These are phyloP conservation scores for Arthrobotrys iridis DNA, from an alignment of 2,329 filamentous ascomycete genomes.

Conservation along the genomic window DNA sequence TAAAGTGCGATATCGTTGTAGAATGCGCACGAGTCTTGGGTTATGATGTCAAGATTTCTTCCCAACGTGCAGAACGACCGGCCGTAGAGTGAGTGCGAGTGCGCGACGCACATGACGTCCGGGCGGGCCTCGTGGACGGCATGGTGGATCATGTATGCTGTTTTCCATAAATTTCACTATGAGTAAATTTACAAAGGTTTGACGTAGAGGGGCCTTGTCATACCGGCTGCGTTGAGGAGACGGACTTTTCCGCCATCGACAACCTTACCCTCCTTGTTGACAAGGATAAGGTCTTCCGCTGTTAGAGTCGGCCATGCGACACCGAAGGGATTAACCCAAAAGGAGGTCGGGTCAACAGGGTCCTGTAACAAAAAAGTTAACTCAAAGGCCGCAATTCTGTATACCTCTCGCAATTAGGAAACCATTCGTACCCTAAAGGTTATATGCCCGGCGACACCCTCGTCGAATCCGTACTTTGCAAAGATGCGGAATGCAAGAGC, in stretches of 20 bases:
- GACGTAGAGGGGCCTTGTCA: not conserved
- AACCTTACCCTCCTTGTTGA: slow-evolving; percentile 70
- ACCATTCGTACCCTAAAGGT: slow-evolving; percentile 41
- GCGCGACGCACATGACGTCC: slow-evolving; percentile 69
- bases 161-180: slow-evolving; percentile 56
- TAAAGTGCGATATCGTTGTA: slow-evolving; percentile 63
- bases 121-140: slow-evolving; percentile 70
- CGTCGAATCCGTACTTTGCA: slow-evolving; percentile 68
- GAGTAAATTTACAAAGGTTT: not conserved
- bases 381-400: too few relatives aligned
- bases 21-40: slow-evolving; percentile 69
- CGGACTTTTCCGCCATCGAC: slow-evolving; percentile 70
- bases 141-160: slow-evolving; percentile 71
- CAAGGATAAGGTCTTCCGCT: slow-evolving; percentile 73
- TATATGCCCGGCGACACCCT: slow-evolving; percentile 66
- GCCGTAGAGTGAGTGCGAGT: slow-evolving; percentile 70
- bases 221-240: slow-evolving; percentile 63
- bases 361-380: slow-evolving; percentile 60
- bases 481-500: slow-evolving; percentile 70
- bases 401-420: slow-evolving; percentile 68
- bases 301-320: slow-evolving; percentile 72
- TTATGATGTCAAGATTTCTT: slow-evolving; percentile 69
- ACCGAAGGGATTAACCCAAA: slow-evolving; percentile 76
- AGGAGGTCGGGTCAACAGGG: slow-evolving; percentile 69
- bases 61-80: slow-evolving; percentile 72